Percentiles rank a stretch among this genome's conserved stretches.
Conservation (phyloP, 305 asterid species). For the Coffea humblotiana region DNA sequence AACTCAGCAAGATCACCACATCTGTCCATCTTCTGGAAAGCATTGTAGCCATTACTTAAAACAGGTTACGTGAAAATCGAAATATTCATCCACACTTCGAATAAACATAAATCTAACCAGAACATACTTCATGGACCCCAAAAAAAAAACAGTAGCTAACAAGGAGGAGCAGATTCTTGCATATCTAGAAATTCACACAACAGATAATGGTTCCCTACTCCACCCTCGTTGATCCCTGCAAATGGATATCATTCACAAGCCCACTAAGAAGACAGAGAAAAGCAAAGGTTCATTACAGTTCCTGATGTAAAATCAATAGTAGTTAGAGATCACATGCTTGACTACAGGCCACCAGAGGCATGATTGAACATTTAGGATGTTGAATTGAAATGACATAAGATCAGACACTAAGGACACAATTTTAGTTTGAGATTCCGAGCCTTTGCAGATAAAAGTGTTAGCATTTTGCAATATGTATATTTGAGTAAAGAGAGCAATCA, state of each 20-base stretch:
- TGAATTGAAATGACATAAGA: background rate
- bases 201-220: no score
- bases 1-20: conserved; percentile 80
- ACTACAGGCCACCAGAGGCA: background rate
- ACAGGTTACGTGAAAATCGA: no score
- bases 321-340: background rate
- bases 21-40: conserved; percentile 72
- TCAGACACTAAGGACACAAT: background rate
- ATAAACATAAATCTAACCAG: no score
- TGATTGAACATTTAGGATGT: background rate
- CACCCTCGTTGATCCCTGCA: no score
- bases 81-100: no score
- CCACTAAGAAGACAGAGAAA: background rate
- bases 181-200: no score
- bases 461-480: background rate
- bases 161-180: no score
- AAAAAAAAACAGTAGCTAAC: no score
- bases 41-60: no score
- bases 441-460: background rate
- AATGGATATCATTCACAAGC: no score
- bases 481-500: background rate
- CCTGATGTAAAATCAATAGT: background rate
- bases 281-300: background rate
- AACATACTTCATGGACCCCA: no score
- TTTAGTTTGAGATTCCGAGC: background rate